phyloP scores from a whole-genome alignment of 2,329 filamentous ascomycete genomes.

The Bipolaris victoriae region DNA sequence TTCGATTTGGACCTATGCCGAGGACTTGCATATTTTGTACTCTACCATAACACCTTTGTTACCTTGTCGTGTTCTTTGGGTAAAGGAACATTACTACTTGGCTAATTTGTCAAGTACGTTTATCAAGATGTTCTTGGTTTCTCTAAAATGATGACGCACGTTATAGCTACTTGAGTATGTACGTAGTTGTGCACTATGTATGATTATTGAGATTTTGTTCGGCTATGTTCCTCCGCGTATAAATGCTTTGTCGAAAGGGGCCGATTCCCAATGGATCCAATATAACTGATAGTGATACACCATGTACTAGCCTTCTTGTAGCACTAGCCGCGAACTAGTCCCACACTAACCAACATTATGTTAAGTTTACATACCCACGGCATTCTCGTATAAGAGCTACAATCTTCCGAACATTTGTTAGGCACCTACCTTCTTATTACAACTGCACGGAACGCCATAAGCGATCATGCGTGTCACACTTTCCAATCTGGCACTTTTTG shows the following conservation, averaged over 20 bases:
- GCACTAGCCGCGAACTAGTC: not conserved
- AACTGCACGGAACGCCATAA: not conserved
- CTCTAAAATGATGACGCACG: too few species aligned
- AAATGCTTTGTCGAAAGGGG: not conserved
- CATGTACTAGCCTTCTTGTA: not conserved
- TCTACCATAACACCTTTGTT: too few species aligned
- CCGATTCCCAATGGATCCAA: not conserved
- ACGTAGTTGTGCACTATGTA: too few species aligned
- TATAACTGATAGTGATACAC: not conserved
- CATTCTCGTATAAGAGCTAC: not conserved
- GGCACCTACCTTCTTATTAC: not conserved
- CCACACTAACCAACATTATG: not conserved
- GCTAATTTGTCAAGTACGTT: too few species aligned
- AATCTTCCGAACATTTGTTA: not conserved
- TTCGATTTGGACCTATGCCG: too few species aligned
- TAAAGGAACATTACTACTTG: too few species aligned
- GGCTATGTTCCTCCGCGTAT: not conserved
- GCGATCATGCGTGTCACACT: slow-evolving; percentile 5
- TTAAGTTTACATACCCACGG: not conserved
- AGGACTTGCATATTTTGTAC: too few species aligned
- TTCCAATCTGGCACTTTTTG: slow-evolving; percentile 9
- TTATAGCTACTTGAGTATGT: too few species aligned
- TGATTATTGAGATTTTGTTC: too few species aligned
- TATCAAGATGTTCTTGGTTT: too few species aligned
- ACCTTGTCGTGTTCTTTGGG: too few species aligned